phyloP scores from a whole-genome alignment of 2,329 filamentous ascomycete species.

The Colletotrichum sp. region DNA sequence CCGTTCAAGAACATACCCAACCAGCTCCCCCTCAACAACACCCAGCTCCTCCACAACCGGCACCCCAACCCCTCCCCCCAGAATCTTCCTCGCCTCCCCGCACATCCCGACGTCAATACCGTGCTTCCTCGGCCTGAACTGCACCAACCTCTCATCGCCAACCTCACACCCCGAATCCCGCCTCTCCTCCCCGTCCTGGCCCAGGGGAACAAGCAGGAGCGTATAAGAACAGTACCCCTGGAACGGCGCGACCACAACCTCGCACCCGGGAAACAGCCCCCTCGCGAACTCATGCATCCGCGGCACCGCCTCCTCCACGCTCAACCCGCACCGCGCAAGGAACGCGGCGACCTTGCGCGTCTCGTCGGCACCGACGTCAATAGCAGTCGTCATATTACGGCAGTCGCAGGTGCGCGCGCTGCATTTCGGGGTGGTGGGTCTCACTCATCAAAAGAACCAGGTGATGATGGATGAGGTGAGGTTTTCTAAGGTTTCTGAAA shows the following conservation, averaged over 20 bases:
- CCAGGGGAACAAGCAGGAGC: slow-evolving; percentile 36
- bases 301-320: slow-evolving; percentile 22
- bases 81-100: slow-evolving; percentile 40
- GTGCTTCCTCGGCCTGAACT: slow-evolving; percentile 53
- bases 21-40: slow-evolving; percentile 32
- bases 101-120: slow-evolving; percentile 43
- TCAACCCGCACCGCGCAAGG: not conserved
- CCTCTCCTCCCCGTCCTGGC: slow-evolving; percentile 16
- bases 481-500: not conserved
- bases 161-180: not conserved
- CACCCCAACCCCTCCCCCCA: slow-evolving; percentile 39
- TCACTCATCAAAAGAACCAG: not conserved
- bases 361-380: not conserved
- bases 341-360: slow-evolving; percentile 1
- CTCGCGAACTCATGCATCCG: slow-evolving; percentile 33
- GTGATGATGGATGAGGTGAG: not conserved
- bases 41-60: slow-evolving; percentile 43
- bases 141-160: slow-evolving; percentile 36
- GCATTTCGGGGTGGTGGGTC: not conserved
- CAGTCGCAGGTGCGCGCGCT: not conserved
- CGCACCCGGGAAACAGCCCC: slow-evolving; percentile 32
- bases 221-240: slow-evolving; percentile 62
- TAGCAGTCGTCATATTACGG: not conserved
- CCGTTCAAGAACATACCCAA: slow-evolving; percentile 46
- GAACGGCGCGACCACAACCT: slow-evolving; percentile 35